Base-by-base conservation (phyloP, 1,284 basidiomycete species). In the Neotropicomus parvogracilis region DNA sequence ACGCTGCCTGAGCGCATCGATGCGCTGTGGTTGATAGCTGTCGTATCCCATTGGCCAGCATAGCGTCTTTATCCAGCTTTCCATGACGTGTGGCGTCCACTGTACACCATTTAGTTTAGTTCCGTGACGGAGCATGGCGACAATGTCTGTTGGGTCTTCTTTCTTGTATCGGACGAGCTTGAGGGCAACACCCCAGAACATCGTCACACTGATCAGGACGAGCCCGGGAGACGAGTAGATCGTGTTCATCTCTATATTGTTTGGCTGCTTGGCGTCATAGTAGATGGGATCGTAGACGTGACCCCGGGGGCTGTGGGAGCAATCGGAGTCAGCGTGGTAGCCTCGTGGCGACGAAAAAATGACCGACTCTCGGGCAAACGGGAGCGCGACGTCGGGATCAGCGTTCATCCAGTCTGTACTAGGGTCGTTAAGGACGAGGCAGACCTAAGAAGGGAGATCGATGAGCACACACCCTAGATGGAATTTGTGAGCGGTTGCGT, bases 351-450 rank as follows among this genome's bases (percentile, higher is more conserved):
- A 36, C 17, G 14, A 13, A 39, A 41, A 39, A 31, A 2, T 11
- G 45, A 76, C 82, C 66, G 59, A 85, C 82, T 81, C 77, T 52
- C 62, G 63, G 13, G 77, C 74, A 73, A 79, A 75, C 12, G 83
- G 83, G 37, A 85, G 69, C 1, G 81, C 80, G 10, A 81, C 72
- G 57, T 86, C 83, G 0, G 83, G 78, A 55, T 82, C 79, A 3
- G 78, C 74, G 50, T 85, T 85, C 82, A 85, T 83, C 83, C 83
- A 86, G 60, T 85, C 83, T 31, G 70, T 68, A 0, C 63, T 65
- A 20, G 12, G 17, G 40, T 4, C 2, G 33, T 40, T 55, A 20
- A 55, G 57, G 34, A 46, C 16, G 12, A 4, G 9, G 4, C 4
- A 3, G 1, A 40, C 11, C 16, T 9, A 26, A 5, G 32, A 32